Percentiles rank a stretch among this genome's conserved stretches.
phyloP scores from a whole-genome alignment of 768 basidiomycete species.

The Fistulinella prunicolor region DNA sequence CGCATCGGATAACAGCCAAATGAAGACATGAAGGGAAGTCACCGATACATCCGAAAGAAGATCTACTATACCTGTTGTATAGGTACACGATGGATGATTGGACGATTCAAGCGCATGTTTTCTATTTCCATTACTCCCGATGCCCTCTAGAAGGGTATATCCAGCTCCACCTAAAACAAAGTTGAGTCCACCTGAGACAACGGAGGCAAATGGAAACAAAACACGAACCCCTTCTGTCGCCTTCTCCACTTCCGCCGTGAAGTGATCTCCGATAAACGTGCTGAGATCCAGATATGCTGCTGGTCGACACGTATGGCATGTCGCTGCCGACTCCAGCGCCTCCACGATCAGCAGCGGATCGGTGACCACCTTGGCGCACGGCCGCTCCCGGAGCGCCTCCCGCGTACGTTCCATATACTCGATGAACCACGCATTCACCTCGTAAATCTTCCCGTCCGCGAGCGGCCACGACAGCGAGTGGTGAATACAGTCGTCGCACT shows the following conservation, averaged over 20 bases:
- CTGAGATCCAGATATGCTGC: constrained; percentile 32
- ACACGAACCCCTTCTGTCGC: constrained; percentile 27
- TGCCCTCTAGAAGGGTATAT: constrained; percentile 25
- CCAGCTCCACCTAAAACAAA: constrained; percentile 29
- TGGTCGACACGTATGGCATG: constrained; percentile 31
- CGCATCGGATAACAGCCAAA: too few relatives aligned
- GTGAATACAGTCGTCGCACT: constrained; percentile 37
- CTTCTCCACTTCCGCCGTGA: constrained; percentile 29
- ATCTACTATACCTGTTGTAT: too few relatives aligned
- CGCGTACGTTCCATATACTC: constrained; percentile 34
- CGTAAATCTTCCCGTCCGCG: constrained; percentile 35
- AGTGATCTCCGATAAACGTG: constrained; percentile 31
- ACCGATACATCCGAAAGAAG: too few relatives aligned
- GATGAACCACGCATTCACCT: constrained; percentile 35
- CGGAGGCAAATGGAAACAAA: background rate
- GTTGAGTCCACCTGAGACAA: constrained; percentile 8
- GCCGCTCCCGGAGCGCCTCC: constrained; percentile 29
- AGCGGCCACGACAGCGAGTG: constrained; percentile 34
- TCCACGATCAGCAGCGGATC: constrained; percentile 32
- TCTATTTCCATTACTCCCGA: constrained; percentile 1
- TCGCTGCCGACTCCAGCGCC: constrained; percentile 26
- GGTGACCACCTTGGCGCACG: constrained; percentile 29
- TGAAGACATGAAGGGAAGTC: too few relatives aligned
- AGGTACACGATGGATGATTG: too few relatives aligned
- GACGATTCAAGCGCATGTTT: too few relatives aligned